Percentiles rank a stretch among this genome's conserved stretches.
These are phyloP conservation scores for Nitzschia putrida DNA, from an alignment of 108 stramenopile genomes.

Conservation along the genomic window DNA sequence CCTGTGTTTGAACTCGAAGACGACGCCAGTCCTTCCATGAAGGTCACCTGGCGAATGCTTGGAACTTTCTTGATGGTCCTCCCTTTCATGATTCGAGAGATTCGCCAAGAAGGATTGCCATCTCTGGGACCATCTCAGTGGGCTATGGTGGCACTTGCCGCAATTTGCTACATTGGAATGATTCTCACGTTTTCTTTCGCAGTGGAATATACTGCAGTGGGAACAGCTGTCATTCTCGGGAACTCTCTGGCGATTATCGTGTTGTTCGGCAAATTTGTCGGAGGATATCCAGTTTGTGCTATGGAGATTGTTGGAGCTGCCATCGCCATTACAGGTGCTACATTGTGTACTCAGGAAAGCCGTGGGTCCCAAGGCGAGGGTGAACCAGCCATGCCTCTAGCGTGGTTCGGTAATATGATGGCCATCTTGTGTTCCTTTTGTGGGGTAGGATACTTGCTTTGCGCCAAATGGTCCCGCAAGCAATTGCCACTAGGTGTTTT, in stretches of 20 bases:
- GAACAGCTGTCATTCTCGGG: constrained; percentile 55
- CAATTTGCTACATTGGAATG: constrained; percentile 45
- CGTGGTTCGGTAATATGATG: constrained; percentile 53
- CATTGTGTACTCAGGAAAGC: constrained; percentile 32
- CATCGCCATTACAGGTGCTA: constrained; percentile 58
- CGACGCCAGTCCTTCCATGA: constrained; percentile 49
- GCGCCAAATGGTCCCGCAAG: constrained; percentile 52
- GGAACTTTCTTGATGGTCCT: constrained; percentile 42
- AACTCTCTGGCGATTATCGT: constrained; percentile 51
- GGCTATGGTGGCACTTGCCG: constrained; percentile 46
- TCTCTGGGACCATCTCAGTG: constrained; percentile 42
- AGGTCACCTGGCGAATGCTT: constrained; percentile 58
- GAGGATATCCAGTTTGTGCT: constrained; percentile 39
- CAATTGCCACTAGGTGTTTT: constrained; percentile 40
- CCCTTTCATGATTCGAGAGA: constrained; percentile 26
- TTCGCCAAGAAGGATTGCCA: constrained; percentile 41
- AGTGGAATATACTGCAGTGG: constrained; percentile 57
- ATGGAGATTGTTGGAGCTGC: constrained; percentile 52
- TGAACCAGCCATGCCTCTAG: not conserved
- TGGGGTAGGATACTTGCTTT: constrained; percentile 39
- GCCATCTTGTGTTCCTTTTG: constrained; percentile 40
- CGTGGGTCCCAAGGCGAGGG: constrained; percentile 29
- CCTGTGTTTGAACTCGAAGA: constrained; percentile 56
- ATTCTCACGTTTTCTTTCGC: constrained; percentile 48
- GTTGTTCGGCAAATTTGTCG: constrained; percentile 47